Conservation (phyloP, 306 rosid genomes). For the Citrullus colocynthis region DNA sequence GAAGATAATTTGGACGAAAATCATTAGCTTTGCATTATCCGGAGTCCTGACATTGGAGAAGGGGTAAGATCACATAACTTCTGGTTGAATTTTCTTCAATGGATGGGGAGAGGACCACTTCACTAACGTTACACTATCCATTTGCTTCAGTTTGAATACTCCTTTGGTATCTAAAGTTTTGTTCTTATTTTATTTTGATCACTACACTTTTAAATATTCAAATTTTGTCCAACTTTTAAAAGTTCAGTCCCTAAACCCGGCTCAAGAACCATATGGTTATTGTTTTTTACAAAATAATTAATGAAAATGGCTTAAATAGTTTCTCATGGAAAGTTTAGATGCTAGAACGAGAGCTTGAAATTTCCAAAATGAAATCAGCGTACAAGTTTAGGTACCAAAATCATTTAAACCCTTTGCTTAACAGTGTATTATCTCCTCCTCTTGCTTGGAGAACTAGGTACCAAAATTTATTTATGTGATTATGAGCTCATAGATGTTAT, state of each 20-base stretch:
- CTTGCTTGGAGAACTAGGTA: neutral
- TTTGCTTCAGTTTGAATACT: neutral
- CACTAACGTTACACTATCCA: neutral
- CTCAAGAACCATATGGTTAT: neutral
- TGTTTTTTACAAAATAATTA: neutral
- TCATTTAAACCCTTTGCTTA: neutral
- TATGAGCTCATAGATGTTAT: neutral
- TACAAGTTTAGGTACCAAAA: neutral
- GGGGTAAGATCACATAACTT: constrained; percentile 2
- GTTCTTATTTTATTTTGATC: neutral
- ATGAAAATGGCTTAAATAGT: neutral
- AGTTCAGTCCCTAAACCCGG: neutral
- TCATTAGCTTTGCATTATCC: neutral
- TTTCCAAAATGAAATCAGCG: neutral
- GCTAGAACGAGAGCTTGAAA: neutral
- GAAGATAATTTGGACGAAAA: neutral
- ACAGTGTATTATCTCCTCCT: neutral
- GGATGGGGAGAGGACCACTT: neutral
- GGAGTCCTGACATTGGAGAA: neutral
- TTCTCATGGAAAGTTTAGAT: neutral
- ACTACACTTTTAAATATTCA: neutral
- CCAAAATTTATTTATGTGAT: neutral
- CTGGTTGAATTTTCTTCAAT: neutral
- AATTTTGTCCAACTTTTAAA: neutral
- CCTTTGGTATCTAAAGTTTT: neutral